Base-by-base conservation (phyloP, 805 yeast genomes). In the Grigorovia jiainica region DNA sequence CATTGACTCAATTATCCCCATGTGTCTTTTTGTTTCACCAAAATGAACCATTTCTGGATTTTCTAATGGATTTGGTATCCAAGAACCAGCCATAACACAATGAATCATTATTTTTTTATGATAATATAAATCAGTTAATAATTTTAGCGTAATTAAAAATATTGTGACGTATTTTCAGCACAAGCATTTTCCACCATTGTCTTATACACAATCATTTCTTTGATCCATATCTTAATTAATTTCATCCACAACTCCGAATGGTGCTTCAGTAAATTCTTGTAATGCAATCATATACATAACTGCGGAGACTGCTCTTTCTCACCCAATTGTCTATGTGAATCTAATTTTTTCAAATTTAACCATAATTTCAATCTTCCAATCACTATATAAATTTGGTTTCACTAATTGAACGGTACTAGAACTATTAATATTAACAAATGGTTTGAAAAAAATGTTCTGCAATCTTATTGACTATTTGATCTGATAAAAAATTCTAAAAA, bases 221-320 rank as follows among this genome's bases (percentile, higher is more conserved):
- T 94, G 83, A 64, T 92, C 99, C 97, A 92, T 89, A 50, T 98
- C 99, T 65, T 92, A 98, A 59, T 92, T 92, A 47, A 92, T 94
- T 67, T 92, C 99, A 64, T 92, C 99, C 7, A 92, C 96, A 3
- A 90, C 89, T 56, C 97, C 70, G 55, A 92, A 87, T 8, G 98
- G 97, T 0, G 96, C 86, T 23, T 74, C 73, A 0, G 97, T 80
- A 43, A 83, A 70, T 9, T 87, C 90, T 64, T 92, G 99, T 47
- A 92, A 67, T 1, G 97, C 80, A 70, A 92, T 84, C 56, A 92
- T 74, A 58, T 83, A 92, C 40, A 89, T 75, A 2, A 90, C 90
- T 0, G 97, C 94, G 0, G 97, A 81, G 0, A 92, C 95, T 1
- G 97, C 95, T 54, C 95, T 76, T 61, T 92, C 99, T 39, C 99